Percentiles rank a stretch among this genome's conserved stretches.
These are phyloP conservation scores for Fusarium euwallaceae DNA, from an alignment of 2,329 filamentous ascomycete genomes.

Conservation along the genomic window DNA sequence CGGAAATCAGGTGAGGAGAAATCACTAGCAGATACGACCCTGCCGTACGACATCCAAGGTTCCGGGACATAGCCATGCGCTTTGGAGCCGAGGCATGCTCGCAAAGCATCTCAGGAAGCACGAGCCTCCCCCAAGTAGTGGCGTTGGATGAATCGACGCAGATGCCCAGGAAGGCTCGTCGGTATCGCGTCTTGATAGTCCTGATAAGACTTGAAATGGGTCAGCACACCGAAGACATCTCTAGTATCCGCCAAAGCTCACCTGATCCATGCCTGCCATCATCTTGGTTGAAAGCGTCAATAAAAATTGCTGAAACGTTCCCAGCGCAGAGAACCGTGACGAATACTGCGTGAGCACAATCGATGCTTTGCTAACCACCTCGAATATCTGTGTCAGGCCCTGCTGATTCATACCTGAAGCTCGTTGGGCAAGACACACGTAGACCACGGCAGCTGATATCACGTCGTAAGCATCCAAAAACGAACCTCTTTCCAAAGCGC, in stretches of 20 bases:
- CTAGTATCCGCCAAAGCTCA: not conserved
- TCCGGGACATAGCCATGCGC: not conserved
- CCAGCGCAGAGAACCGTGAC: slow-evolving; percentile 12
- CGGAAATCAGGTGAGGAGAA: not conserved
- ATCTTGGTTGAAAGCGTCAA: slow-evolving; percentile 8
- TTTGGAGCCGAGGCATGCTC: not conserved
- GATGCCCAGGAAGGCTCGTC: slow-evolving; percentile 10
- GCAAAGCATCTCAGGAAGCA: not conserved
- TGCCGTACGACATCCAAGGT: not conserved
- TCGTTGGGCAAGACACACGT: not conserved
- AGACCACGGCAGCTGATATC: slow-evolving; percentile 15
- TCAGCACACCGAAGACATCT: not conserved
- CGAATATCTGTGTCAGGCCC: slow-evolving; percentile 17
- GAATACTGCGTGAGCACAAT: slow-evolving; percentile 22
- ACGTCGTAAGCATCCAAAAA: slow-evolving; percentile 30
- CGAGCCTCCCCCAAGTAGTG: not conserved
- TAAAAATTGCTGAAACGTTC: slow-evolving; percentile 21
- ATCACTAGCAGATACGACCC: not conserved
- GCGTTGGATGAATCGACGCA: slow-evolving; percentile 11
- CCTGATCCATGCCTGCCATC: slow-evolving; percentile 7
- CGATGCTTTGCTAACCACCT: slow-evolving; percentile 28
- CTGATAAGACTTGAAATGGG: not conserved
- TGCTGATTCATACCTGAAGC: not conserved
- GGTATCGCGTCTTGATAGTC: slow-evolving; percentile 7
- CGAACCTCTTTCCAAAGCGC: not conserved